These are phyloP conservation scores for Pleurotus giganteus DNA, from an alignment of 768 basidiomycete species.

Conservation along the genomic window DNA sequence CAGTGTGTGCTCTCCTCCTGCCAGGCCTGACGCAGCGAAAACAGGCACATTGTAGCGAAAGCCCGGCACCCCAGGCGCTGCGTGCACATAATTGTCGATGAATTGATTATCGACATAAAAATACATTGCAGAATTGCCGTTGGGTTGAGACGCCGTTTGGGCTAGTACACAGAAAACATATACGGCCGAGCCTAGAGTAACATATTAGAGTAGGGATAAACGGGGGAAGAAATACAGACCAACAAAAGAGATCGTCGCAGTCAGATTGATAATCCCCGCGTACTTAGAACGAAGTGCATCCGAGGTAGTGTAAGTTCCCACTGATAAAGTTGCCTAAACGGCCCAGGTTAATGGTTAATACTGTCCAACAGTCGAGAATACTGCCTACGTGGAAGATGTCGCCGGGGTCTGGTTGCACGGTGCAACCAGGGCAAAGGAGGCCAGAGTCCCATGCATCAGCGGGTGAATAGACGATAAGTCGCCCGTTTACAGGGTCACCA, in stretches of 20 bases:
- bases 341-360: background rate
- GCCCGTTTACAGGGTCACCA: constrained; percentile 28
- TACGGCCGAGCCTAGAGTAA: constrained; percentile 34
- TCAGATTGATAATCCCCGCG: constrained; percentile 12
- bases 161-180: constrained; percentile 41
- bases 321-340: constrained; percentile 8
- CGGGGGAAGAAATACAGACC: constrained; percentile 21
- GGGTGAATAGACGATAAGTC: constrained; percentile 30
- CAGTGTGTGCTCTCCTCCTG: constrained; percentile 23
- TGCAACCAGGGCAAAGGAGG: constrained; percentile 23
- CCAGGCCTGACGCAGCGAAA: constrained; percentile 23
- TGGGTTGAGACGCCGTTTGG: constrained; percentile 18
- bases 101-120: constrained; percentile 31
- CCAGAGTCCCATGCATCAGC: constrained; percentile 28
- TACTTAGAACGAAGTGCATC: background rate
- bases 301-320: constrained; percentile 4
- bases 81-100: constrained; percentile 21
- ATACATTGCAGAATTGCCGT: constrained; percentile 29
- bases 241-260: constrained; percentile 30
- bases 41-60: constrained; percentile 29
- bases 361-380: background rate
- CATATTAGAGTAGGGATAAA: constrained; percentile 5
- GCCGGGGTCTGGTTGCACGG: constrained; percentile 19
- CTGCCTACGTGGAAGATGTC: constrained; percentile 12
- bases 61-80: constrained; percentile 14